Percentiles rank a stretch among this genome's conserved stretches.
These are phyloP conservation scores for Colletotrichum spinosum DNA, from an alignment of 2,329 filamentous ascomycete species.

Conservation along the genomic window DNA sequence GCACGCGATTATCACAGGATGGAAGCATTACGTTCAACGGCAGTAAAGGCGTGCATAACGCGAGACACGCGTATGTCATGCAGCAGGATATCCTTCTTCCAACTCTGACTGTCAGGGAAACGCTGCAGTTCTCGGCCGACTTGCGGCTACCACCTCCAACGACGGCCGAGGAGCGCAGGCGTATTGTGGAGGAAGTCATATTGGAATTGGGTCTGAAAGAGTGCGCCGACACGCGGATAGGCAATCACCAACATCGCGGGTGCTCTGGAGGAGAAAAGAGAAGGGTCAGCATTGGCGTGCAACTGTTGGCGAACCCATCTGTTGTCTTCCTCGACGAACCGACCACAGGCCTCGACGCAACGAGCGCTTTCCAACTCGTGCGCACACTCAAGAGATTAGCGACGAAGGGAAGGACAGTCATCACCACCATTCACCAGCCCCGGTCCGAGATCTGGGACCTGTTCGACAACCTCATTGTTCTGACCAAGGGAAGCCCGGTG, in stretches of 20 bases:
- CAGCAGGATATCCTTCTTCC: constrained; percentile 81
- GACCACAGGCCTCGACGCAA: constrained; percentile 82
- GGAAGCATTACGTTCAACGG: constrained; percentile 74
- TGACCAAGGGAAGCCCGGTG: constrained; percentile 75
- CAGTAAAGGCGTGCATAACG: constrained; percentile 60
- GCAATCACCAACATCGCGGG: constrained; percentile 76
- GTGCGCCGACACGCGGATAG: constrained; percentile 80
- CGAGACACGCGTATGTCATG: constrained; percentile 78
- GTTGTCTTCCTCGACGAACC: constrained; percentile 84
- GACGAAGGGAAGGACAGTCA: constrained; percentile 75
- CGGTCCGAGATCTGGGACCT: constrained; percentile 83
- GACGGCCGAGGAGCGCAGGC: constrained; percentile 66
- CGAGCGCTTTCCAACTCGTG: constrained; percentile 80
- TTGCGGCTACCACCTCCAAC: constrained; percentile 74
- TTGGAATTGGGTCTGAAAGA: constrained; percentile 81
- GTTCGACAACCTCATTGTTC: constrained; percentile 77
- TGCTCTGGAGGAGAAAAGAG: constrained; percentile 85
- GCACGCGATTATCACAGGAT: constrained; percentile 60
- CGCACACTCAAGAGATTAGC: constrained; percentile 77
- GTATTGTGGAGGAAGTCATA: constrained; percentile 81
- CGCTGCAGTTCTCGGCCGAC: constrained; percentile 78
- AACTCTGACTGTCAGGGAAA: constrained; percentile 81
- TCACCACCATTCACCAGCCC: constrained; percentile 82
- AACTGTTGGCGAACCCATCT: constrained; percentile 82
- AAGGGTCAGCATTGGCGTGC: constrained; percentile 80